Evolutionary conservation across 352 stramenopile genomes (phyloP).

Genomic region (Hyaloperonospora arabidopsidis): DNA sequence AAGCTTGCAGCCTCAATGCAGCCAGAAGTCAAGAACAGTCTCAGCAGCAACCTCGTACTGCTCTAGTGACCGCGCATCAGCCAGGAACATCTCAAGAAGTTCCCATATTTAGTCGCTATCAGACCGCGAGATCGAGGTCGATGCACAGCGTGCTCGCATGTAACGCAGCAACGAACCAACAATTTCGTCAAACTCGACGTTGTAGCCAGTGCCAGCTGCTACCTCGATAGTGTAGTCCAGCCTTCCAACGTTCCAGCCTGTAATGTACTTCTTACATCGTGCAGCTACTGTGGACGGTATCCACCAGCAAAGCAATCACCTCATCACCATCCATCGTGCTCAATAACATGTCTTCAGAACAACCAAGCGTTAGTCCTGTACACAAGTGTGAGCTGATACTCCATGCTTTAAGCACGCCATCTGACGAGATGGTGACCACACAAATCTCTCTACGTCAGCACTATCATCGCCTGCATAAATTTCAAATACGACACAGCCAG

Average conservation of each 20-base stretch:
- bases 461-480: no score
- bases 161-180: conserved; percentile 57
- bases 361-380: conserved; percentile 43
- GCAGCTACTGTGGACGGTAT: conserved; percentile 29
- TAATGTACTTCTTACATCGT: conserved; percentile 19
- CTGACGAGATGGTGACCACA: no score
- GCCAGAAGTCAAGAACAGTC: conserved; percentile 48
- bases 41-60: conserved; percentile 55
- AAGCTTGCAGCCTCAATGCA: conserved; percentile 41
- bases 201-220: conserved; percentile 40
- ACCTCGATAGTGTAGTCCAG: conserved; percentile 43
- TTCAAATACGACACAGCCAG: no score
- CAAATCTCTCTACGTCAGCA: no score
- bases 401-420: no score
- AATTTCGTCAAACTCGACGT: conserved; percentile 52
- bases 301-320: conserved; percentile 50
- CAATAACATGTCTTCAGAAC: conserved; percentile 47
- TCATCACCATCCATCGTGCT: conserved; percentile 52
- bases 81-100: conserved; percentile 43
- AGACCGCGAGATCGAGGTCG: conserved; percentile 11
- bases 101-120: conserved; percentile 47
- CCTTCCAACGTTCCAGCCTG: conserved; percentile 39
- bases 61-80: conserved; percentile 28
- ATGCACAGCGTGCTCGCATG: conserved; percentile 29
- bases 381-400: no score